phyloP scores from a whole-genome alignment of 805 yeast genomes.

The Wickerhamomyces chaumierensis region DNA sequence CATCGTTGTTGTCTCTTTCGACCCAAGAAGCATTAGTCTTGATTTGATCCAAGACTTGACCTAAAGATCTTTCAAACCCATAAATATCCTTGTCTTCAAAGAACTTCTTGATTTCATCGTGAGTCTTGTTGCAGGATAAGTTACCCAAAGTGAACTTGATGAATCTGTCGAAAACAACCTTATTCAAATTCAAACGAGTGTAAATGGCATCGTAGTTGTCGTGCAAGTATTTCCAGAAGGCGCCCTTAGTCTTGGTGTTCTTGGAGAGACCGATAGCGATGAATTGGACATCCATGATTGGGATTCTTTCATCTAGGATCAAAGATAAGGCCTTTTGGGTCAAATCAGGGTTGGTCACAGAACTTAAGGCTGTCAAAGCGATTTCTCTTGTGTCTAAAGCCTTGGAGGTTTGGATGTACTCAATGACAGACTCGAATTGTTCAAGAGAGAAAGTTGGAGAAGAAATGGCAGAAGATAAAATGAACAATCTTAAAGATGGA shows the following conservation, averaged over 20 bases:
- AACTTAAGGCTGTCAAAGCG: slow-evolving; percentile 59
- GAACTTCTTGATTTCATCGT: slow-evolving; percentile 36
- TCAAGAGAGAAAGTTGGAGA: slow-evolving; percentile 50
- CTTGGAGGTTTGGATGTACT: slow-evolving; percentile 45
- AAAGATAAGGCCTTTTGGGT: slow-evolving; percentile 41
- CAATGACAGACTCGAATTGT: slow-evolving; percentile 49
- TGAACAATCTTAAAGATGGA: slow-evolving; percentile 60
- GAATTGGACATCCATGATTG: slow-evolving; percentile 66
- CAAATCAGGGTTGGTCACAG: slow-evolving; percentile 38
- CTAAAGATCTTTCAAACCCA: slow-evolving; percentile 53
- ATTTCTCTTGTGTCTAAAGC: slow-evolving; percentile 55
- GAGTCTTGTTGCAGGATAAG: slow-evolving; percentile 42
- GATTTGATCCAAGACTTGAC: slow-evolving; percentile 49
- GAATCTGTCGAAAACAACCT: slow-evolving; percentile 67
- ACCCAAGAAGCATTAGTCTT: slow-evolving; percentile 48
- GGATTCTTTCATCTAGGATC: slow-evolving; percentile 40
- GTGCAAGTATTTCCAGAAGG: slow-evolving; percentile 62
- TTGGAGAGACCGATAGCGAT: slow-evolving; percentile 63
- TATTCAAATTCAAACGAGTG: slow-evolving; percentile 63
- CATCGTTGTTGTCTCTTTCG: slow-evolving; percentile 38
- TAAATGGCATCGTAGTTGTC: slow-evolving; percentile 59
- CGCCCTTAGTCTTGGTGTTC: slow-evolving; percentile 49
- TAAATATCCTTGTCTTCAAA: slow-evolving; percentile 40
- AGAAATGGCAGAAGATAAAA: slow-evolving; percentile 50
- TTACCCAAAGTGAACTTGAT: slow-evolving; percentile 50